Evolutionary conservation across 2,329 filamentous ascomycete species (phyloP), one percentile per base, ranked within the genome.

Genomic region (Shiraia bambusicola): DNA sequence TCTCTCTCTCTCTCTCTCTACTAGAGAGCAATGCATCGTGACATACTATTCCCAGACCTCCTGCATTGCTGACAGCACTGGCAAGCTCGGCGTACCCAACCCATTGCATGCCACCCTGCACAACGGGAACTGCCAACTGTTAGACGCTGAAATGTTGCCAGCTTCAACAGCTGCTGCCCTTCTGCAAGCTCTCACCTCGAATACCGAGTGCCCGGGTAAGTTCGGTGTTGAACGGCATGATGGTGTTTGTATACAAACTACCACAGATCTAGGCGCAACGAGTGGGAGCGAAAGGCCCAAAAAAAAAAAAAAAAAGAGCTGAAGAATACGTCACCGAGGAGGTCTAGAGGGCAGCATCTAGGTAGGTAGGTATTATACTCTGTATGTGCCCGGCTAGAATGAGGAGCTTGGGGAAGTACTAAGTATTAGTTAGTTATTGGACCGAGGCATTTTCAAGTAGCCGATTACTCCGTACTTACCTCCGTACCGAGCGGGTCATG

Each of bases 21-120:
- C 13, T 34, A 16, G 24, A 33, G 19, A 6, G 36, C n/a, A n/a
- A 6, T 30, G 11, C 15, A 15, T 16, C 30, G 29, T 31, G 24
- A 26, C 52, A 26, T 65, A 75, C 70, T 65, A 93, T 83, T 61
- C 88, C 88, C 40, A 93, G 77, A 34, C 87, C 88, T 53, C 88
- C 88, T n/a, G 87, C 69, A 39, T 72, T 72, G 50, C 62, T 67
- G 27, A 90, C 86, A 52, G 86, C 86, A 34, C 83, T 79, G 49
- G 86, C 86, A 56, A 90, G 76, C 68, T 88, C 86, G 36, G 88
- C 88, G 59, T 88, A 89, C 44, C 88, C 88, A 50, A 91, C 82
- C 79, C 87, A 86, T 80, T 88, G 84, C 87, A 93, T 92, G 61
- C 88, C 88, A 66, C 88, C 88, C 69, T 93, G 88, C 45, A 93